Conservation (phyloP, 768 basidiomycete species). For the Cystofilobasidium bisporidii region DNA sequence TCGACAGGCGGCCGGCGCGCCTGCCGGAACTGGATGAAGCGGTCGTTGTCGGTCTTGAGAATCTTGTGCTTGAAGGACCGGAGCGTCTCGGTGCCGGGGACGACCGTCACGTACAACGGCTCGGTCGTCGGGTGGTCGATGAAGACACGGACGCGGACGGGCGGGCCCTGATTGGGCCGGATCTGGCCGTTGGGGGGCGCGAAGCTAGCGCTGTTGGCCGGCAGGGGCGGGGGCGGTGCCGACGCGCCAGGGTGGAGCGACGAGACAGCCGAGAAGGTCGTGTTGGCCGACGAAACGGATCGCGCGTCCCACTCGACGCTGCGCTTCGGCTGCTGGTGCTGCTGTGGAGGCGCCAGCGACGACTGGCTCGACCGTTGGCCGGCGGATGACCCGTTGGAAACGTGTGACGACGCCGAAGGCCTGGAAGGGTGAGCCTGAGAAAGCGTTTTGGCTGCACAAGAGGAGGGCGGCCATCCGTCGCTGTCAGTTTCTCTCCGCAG, state of each 20-base stretch:
- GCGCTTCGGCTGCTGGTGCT: neutral
- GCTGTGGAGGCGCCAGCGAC: neutral
- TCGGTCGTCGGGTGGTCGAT: constrained; percentile 29
- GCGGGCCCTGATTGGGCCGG: neutral
- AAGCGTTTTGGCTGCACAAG: too few relatives aligned
- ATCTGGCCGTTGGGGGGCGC: neutral
- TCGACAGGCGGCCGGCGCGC: constrained; percentile 22
- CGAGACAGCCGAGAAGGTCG: constrained; percentile 7
- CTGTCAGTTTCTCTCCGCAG: neutral
- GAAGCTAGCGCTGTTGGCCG: neutral
- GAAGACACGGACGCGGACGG: constrained; percentile 23
- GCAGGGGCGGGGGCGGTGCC: neutral
- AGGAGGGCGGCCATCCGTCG: too few relatives aligned
- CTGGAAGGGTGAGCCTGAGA: neutral
- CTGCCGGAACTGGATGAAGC: constrained; percentile 25
- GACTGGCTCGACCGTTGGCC: neutral
- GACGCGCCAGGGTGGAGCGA: constrained; percentile 3
- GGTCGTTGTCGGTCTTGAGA: constrained; percentile 26
- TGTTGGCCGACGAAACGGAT: constrained; percentile 1
- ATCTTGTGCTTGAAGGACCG: constrained; percentile 27
- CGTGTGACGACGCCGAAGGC: neutral
- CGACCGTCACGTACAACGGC: constrained; percentile 26
- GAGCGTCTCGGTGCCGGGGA: constrained; percentile 23
- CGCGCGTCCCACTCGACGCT: neutral
- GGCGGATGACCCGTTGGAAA: neutral